A percentile compares a stretch with the other conserved stretches of the same genome.
Evolutionary conservation across 129 eudicot genomes (phyloP).

Genomic region (Centaurea solstitialis): DNA sequence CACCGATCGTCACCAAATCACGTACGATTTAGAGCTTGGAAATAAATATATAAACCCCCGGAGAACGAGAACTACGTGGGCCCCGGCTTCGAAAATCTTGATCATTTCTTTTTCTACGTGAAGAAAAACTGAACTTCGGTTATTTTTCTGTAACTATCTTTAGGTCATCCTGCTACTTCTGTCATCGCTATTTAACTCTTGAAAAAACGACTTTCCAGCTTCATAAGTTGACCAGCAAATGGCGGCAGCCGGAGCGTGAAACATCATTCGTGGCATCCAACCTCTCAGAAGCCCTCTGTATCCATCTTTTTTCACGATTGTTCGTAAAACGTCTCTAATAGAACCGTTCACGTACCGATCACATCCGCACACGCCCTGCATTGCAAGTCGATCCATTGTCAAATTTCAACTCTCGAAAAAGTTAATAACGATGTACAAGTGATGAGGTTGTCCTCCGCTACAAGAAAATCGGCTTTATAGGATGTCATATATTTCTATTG

Average conservation of each 20-base stretch:
- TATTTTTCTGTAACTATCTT: slow-evolving; percentile 5
- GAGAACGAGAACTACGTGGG: slow-evolving; percentile 12
- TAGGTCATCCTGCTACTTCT: slow-evolving; percentile 40
- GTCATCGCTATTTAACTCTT: slow-evolving; percentile 34
- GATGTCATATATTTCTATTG: background rate
- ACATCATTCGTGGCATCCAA: slow-evolving; percentile 90
- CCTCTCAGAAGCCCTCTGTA: slow-evolving; percentile 82
- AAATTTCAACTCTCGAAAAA: background rate
- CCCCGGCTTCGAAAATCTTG: slow-evolving; percentile 4
- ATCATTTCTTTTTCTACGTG: slow-evolving; percentile 16
- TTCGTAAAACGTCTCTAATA: slow-evolving; percentile 60
- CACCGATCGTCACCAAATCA: slow-evolving; percentile 16
- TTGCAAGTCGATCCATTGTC: background rate
- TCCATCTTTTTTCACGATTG: slow-evolving; percentile 72
- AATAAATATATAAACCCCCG: background rate
- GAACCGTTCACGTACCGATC: slow-evolving; percentile 75
- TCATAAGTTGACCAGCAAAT: slow-evolving; percentile 93
- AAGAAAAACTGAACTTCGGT: background rate
- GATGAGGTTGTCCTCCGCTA: background rate
- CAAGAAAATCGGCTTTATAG: background rate
- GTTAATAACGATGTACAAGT: background rate
- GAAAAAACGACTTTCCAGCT: slow-evolving; percentile 74
- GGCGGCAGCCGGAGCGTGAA: slow-evolving; percentile 95
- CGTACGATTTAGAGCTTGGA: slow-evolving; percentile 14
- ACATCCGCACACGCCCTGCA: slow-evolving; percentile 92